These are phyloP conservation scores for Fusarium sp. DNA, from an alignment of 2,329 filamentous ascomycete species.

Conservation along the genomic window DNA sequence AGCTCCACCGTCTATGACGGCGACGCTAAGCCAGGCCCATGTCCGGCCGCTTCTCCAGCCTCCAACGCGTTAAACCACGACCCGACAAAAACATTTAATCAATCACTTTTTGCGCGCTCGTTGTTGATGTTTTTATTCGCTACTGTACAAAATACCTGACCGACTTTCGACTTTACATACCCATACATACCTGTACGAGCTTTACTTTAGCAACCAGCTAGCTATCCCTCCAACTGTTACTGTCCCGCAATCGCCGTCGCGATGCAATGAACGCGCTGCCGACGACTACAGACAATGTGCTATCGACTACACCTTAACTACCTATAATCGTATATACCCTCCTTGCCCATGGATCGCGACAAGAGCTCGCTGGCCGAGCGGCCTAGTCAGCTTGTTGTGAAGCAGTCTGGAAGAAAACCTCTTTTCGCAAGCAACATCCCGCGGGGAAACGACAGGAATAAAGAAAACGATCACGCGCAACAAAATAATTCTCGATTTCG, in stretches of 20 bases:
- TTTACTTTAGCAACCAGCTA: conserved; percentile 2
- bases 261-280: conserved; percentile 47
- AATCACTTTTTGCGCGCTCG: conserved; percentile 34
- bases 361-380: conserved; percentile 43
- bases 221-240: conserved; percentile 2
- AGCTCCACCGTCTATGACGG: conserved; percentile 28
- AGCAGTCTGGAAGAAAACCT: conserved; percentile 59
- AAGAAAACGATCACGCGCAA: conserved; percentile 40
- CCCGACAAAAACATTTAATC: conserved; percentile 44
- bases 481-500: conserved; percentile 28
- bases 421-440: conserved; percentile 54
- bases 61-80: conserved; percentile 37
- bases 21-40: conserved; percentile 24
- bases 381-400: conserved; percentile 55
- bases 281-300: conserved; percentile 38
- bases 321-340: conserved; percentile 19
- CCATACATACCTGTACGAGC: conserved; percentile 13
- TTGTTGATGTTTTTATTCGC: conserved; percentile 34
- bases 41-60: conserved; percentile 16
- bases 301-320: conserved; percentile 31
- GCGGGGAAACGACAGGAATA: conserved; percentile 44
- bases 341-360: conserved; percentile 48
- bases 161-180: conserved; percentile 12
- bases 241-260: conserved; percentile 18
- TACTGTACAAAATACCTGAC: conserved; percentile 23